These are phyloP conservation scores for Protoeuglena noctilucae DNA, from an alignment of 139 green algal genomes.

Conservation along the genomic window DNA sequence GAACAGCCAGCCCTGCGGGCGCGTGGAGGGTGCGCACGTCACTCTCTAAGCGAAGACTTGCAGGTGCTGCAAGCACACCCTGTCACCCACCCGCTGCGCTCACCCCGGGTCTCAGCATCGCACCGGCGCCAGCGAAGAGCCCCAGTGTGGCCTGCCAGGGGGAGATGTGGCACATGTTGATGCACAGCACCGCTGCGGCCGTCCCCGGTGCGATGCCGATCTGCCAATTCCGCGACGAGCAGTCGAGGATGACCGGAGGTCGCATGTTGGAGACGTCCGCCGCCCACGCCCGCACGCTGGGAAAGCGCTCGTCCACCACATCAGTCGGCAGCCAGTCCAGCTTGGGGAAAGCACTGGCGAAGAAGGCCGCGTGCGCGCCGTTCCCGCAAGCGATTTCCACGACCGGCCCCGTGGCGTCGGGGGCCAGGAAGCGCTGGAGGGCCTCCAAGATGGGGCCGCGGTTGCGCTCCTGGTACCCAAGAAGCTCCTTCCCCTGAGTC, in stretches of 20 bases:
- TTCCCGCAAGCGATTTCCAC: conserved; percentile 26
- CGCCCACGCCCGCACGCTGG: conserved; percentile 5
- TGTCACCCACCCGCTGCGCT: no score
- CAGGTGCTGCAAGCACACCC: no score
- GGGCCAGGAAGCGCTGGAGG: neutral
- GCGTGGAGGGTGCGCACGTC: no score
- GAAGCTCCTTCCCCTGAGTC: no score
- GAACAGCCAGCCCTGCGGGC: conserved; percentile 10
- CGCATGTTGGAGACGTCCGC: conserved; percentile 11
- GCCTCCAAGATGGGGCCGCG: conserved; percentile 12
- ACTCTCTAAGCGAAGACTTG: no score
- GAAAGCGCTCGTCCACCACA: conserved; percentile 9
- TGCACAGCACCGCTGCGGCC: conserved; percentile 11
- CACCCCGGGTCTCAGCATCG: no score
- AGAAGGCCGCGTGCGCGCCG: conserved; percentile 10
- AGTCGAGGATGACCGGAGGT: conserved; percentile 19
- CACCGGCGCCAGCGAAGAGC: conserved; percentile 22
- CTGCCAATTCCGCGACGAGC: conserved; percentile 1
- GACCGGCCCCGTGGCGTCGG: neutral
- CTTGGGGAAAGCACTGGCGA: neutral
- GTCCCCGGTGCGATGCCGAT: neutral
- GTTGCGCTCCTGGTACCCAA: no score
- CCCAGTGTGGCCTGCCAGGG: conserved; percentile 25
- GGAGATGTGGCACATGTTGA: conserved; percentile 40
- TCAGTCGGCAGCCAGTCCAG: conserved; percentile 34